phyloP scores from a whole-genome alignment of 1,139 yeast genomes.

The Pichia sp. region DNA sequence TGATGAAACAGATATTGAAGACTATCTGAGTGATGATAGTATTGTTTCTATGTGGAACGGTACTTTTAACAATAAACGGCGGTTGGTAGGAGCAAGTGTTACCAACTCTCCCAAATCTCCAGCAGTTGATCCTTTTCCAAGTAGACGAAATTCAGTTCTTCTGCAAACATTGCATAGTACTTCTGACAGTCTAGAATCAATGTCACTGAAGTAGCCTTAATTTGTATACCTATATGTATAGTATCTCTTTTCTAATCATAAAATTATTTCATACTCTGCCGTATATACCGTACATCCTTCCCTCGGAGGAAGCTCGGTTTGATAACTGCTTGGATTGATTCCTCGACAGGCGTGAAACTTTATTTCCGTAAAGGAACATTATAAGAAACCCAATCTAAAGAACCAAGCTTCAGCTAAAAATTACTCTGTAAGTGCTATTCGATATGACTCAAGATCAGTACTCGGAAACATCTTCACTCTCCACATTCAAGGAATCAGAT shows the following conservation, averaged over 20 bases:
- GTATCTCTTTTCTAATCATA: neutral
- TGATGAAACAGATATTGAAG: slow-evolving; percentile 13
- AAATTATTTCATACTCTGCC: too few relatives aligned
- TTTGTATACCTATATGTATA: neutral
- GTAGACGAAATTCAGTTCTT: slow-evolving; percentile 18
- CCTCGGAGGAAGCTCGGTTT: too few relatives aligned
- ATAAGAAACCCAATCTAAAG: too few relatives aligned
- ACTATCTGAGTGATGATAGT: slow-evolving; percentile 13
- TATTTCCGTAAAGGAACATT: neutral
- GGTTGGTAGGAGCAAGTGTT: slow-evolving; percentile 19
- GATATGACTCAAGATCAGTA: neutral
- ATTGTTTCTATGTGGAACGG: slow-evolving; percentile 6
- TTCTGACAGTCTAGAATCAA: slow-evolving; percentile 20
- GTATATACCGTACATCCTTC: too few relatives aligned
- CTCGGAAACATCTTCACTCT: neutral
- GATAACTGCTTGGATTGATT: too few relatives aligned
- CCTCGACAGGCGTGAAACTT: too few relatives aligned
- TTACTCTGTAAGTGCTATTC: too few relatives aligned
- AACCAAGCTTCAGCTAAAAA: too few relatives aligned
- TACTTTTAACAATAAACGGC: slow-evolving; percentile 15
- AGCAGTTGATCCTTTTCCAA: slow-evolving; percentile 14
- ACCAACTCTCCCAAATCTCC: slow-evolving; percentile 19
- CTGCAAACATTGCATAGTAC: slow-evolving; percentile 16
- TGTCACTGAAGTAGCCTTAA: slow-evolving; percentile 15
- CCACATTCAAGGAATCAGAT: neutral